These are phyloP conservation scores for Mrakia gelida DNA, from an alignment of 768 basidiomycete genomes.

Conservation along the genomic window DNA sequence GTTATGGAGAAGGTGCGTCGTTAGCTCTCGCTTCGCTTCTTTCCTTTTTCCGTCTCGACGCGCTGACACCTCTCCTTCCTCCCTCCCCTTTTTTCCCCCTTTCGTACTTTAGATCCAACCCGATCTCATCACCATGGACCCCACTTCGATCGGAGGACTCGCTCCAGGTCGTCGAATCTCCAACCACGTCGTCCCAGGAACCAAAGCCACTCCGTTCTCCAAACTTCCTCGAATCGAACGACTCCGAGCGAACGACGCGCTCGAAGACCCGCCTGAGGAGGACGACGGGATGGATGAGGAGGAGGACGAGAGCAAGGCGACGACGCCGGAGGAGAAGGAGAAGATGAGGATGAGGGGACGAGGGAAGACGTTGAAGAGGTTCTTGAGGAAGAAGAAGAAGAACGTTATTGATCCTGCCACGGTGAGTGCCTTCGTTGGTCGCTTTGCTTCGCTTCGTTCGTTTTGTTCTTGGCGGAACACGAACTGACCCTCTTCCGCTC, in stretches of 20 bases:
- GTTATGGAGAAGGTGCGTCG: conserved; percentile 75
- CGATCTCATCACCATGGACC: conserved; percentile 72
- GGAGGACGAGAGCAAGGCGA: conserved; percentile 47
- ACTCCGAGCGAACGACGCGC: conserved; percentile 66
- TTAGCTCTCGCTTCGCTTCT: neutral
- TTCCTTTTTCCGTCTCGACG: too few species aligned
- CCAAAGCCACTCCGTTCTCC: conserved; percentile 54
- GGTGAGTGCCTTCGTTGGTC: conserved; percentile 42
- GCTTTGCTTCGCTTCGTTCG: neutral
- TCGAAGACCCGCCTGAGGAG: conserved; percentile 36
- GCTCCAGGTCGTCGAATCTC: conserved; percentile 12
- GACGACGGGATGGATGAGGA: conserved; percentile 51
- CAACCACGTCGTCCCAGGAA: conserved; percentile 13
- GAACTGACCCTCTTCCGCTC: neutral
- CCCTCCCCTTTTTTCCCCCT: neutral
- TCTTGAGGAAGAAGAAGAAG: conserved; percentile 81
- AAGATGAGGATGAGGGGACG: conserved; percentile 83
- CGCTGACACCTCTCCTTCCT: too few species aligned
- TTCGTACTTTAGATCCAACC: conserved; percentile 64
- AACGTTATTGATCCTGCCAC: conserved; percentile 80
- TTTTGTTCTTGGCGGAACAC: too few species aligned
- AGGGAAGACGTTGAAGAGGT: conserved; percentile 73
- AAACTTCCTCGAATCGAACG: conserved; percentile 75
- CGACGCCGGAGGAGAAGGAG: conserved; percentile 44
- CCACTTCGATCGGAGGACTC: conserved; percentile 43